Base-by-base conservation (phyloP, 2,329 filamentous ascomycete genomes). In the Cytospora leucostoma region DNA sequence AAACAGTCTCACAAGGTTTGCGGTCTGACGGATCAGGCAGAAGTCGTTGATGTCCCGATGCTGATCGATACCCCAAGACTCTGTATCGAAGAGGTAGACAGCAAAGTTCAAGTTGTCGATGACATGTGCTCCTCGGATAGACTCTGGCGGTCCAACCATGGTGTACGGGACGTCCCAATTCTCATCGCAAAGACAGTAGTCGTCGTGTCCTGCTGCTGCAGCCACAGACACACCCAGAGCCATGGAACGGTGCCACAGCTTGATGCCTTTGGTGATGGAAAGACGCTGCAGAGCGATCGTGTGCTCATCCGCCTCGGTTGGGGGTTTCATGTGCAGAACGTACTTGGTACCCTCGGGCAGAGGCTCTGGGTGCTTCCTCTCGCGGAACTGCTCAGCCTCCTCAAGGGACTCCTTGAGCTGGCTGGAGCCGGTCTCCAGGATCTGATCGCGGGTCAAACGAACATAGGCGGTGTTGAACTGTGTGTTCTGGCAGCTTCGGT, bases 1-100 rank as follows among this genome's bases (percentile, higher is more conserved):
- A 4, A 91, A 76, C 0, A 91, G 75, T 1, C 87, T 80, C 53
- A 90, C 79, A 38, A 95, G 85, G 21, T 82, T 83, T 34, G 82
- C 83, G 13, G 84, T 78, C 70, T 91, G 88, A 3, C 88, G 83
- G 8, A 85, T 75, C 1, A 82, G 80, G 54, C 86, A 89, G 71
- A 91, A 91, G 67, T 89, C 87, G 1, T 76, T 74, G 15, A 84
- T 77, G 0, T 70, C 64, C 32, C 77, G 76, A 40, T 63, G 17
- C 40, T 70, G 77, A 0, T 62, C 37, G 0, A 77, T 74, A 3
- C 68, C 8, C 64, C 64, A 66, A 10, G 49, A 12, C n/a, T 57
- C 35, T 3, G 57, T 40, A 13, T 65, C 63, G 11, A 53, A 59
- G 7, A 61, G 40, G 35, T 19, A 55, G 0, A 38, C 52, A 0